These are phyloP conservation scores for Candida nanaspora DNA, from an alignment of 805 yeast genomes.

Conservation along the genomic window DNA sequence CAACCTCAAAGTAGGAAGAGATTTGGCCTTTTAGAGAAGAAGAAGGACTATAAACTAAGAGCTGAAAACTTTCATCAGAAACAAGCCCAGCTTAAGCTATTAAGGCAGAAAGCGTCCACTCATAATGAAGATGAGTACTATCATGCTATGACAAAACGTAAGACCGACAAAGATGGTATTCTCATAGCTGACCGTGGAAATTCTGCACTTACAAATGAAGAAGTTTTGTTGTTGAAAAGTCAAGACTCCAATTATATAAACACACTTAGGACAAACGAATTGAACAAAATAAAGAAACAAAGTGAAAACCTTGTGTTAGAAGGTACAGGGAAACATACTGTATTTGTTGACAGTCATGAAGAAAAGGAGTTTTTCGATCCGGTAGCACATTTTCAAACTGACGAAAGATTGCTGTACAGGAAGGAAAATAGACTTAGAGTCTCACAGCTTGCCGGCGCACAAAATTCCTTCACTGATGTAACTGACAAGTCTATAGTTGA, in stretches of 20 bases:
- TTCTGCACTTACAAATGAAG: conserved; percentile 58
- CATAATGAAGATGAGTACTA: conserved; percentile 95
- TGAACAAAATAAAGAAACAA: conserved; percentile 53
- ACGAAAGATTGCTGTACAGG: conserved; percentile 48
- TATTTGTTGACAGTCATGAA: conserved; percentile 65
- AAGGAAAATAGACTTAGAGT: conserved; percentile 66
- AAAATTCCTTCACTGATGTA: conserved; percentile 22
- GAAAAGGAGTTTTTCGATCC: conserved; percentile 56
- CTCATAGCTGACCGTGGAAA: conserved; percentile 58
- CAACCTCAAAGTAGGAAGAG: conserved; percentile 70
- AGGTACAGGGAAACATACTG: conserved; percentile 71
- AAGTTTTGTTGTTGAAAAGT: conserved; percentile 75
- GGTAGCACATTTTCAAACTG: conserved; percentile 64
- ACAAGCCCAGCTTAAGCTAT: conserved; percentile 57
- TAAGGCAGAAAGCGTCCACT: conserved; percentile 62
- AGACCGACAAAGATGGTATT: conserved; percentile 66
- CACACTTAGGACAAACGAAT: conserved; percentile 66
- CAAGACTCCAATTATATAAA: conserved; percentile 87
- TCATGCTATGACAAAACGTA: conserved; percentile 77
- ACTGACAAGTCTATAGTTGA: conserved; percentile 14
- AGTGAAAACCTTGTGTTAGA: conserved; percentile 34
- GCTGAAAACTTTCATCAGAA: conserved; percentile 53
- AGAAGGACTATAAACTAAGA: conserved; percentile 65
- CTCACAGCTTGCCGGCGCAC: conserved; percentile 46
- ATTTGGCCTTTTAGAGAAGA: conserved; percentile 88